Conservation (phyloP, 192 early-diverging fungal species). For the Coemansia sp. region DNA sequence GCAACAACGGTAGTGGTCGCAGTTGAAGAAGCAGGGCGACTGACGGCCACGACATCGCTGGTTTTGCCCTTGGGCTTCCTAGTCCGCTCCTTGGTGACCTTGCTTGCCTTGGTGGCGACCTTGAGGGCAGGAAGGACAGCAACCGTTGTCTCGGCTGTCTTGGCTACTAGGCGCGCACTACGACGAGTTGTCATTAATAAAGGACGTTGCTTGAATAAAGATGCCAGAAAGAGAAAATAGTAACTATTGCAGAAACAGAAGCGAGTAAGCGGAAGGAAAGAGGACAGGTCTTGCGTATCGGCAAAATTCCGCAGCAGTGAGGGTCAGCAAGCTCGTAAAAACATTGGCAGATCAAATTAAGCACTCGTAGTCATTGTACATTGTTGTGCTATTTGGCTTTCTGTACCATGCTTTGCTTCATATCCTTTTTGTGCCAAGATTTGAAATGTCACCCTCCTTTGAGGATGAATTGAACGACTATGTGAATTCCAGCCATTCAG, state of each 20-base stretch:
- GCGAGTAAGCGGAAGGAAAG: constrained; percentile 6
- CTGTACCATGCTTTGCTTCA: neutral
- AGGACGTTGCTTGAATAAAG: neutral
- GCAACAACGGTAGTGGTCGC: neutral
- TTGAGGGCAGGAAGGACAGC: neutral
- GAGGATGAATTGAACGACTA: constrained; percentile 36
- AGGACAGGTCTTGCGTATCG: neutral
- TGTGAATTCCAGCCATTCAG: constrained; percentile 8
- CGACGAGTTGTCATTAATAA: constrained; percentile 23
- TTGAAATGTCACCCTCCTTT: constrained; percentile 22
- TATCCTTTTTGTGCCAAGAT: neutral
- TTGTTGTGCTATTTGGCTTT: neutral
- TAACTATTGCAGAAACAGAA: neutral
- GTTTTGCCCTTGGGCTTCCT: constrained; percentile 5
- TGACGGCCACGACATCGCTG: neutral
- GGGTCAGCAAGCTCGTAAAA: neutral
- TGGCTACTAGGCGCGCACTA: constrained; percentile 36
- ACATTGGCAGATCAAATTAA: neutral
- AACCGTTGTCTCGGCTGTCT: neutral
- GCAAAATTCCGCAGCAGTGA: neutral
- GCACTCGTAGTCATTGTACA: neutral
- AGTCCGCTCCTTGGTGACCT: constrained; percentile 2
- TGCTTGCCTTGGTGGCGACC: constrained; percentile 11
- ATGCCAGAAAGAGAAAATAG: neutral
- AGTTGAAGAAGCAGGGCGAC: neutral